Evolutionary conservation across 1,139 yeast species (phyloP), one percentile per base, ranked within the genome.

Genomic region (Zygoascus sp.): DNA sequence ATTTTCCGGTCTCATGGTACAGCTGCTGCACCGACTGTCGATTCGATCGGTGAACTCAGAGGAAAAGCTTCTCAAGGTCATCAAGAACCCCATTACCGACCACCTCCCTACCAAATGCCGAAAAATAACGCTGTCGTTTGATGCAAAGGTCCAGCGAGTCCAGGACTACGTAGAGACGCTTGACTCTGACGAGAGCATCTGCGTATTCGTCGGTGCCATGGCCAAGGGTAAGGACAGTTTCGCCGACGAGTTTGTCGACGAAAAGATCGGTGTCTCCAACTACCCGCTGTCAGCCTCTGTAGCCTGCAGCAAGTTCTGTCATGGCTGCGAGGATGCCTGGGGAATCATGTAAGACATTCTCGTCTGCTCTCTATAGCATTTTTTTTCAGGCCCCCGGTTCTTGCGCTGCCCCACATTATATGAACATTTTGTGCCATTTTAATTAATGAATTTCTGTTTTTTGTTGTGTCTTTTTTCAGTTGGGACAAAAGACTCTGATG

Each of bases 201-300:
- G 98, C 75, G 97, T 92, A 23, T 92, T 92, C 67, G 97, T 92
- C 42, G 98, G 98, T 63, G 96, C 98, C 45, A 92, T 92, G 97
- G 98, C 98, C 22, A 81, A 97, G 68, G 98, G 98, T 62, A 85
- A 85, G 64, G 98, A 92, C 68, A 89, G 81, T 58, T 92, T 92
- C 68, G 98, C 98, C 32, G 98, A 92, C 66, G 97, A 90, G 67
- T 90, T 67, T 63, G 96, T 90, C 40, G 98, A 92, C 66, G 98
- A 92, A 67, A 92, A 92, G 64, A 85, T 92, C 54, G 97, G 97
- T 59, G 83, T 92, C 52, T 88, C 97, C 28, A 89, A 90, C 62
- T 92, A 90, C 66, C 96, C 98, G 45, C 77, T 92, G 55, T 86
- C 96, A 49, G 98, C 98, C 3, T 88, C 97, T 16, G 97, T 94